These are phyloP conservation scores for Fusarium annulatum DNA, from an alignment of 2,329 filamentous ascomycete genomes.

Conservation along the genomic window DNA sequence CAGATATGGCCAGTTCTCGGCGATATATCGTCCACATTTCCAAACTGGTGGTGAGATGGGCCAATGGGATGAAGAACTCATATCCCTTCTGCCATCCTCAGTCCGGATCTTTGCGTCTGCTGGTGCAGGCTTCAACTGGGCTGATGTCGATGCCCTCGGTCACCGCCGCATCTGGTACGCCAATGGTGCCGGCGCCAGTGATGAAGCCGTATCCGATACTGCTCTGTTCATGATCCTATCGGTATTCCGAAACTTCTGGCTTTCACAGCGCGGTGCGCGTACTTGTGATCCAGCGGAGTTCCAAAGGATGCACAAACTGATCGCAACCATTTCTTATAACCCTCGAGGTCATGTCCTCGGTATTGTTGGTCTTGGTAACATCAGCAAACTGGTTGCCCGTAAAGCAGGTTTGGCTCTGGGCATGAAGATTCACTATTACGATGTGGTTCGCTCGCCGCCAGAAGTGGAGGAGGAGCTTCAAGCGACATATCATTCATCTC, in stretches of 20 bases:
- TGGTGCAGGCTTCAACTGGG: conserved; percentile 73
- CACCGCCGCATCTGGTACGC: conserved; percentile 54
- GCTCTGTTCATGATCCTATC: conserved; percentile 56
- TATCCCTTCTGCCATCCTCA: conserved; percentile 61
- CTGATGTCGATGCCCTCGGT: conserved; percentile 61
- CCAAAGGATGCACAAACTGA: conserved; percentile 27
- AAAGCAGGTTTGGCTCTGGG: conserved; percentile 59
- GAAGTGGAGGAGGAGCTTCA: conserved; percentile 47
- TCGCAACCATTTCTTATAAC: conserved; percentile 57
- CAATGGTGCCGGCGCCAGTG: conserved; percentile 56
- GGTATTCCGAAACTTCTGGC: conserved; percentile 63
- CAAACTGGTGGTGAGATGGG: conserved; percentile 73
- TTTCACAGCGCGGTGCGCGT: conserved; percentile 47
- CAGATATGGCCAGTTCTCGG: conserved; percentile 47
- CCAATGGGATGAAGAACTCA: conserved; percentile 68
- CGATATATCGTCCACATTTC: conserved; percentile 68
- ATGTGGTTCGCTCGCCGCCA: conserved; percentile 48
- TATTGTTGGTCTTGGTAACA: conserved; percentile 63
- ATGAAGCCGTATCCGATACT: conserved; percentile 58
- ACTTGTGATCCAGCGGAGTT: conserved; percentile 33
- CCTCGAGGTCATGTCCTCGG: conserved; percentile 61
- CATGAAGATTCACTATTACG: conserved; percentile 66
- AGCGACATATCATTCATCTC: conserved; percentile 45
- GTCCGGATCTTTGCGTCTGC: conserved; percentile 70
- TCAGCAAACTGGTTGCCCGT: conserved; percentile 58